Percentiles rank a stretch among this genome's conserved stretches.
Conservation (phyloP, 2,329 filamentous ascomycete genomes). For the Microdochium paspali region DNA sequence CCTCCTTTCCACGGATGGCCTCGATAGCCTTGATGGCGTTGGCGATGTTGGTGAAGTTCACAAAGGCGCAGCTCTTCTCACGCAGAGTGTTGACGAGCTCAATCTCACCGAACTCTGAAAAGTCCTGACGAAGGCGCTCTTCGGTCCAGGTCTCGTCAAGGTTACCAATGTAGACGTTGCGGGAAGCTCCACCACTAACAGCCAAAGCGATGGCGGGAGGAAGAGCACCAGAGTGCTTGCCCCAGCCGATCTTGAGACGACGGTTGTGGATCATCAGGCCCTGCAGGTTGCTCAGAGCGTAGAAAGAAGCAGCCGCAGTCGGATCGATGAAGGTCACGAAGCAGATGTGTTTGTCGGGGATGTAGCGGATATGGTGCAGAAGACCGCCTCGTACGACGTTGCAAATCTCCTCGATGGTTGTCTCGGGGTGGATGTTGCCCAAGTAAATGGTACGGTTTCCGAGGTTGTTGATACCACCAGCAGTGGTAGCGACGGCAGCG, state of each 20-base stretch:
- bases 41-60: conserved; percentile 99
- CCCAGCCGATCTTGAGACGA: conserved; percentile 96
- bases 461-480: conserved; percentile 93
- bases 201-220: conserved; percentile 93
- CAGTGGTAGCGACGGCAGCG: conserved; percentile 90
- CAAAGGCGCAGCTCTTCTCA: conserved; percentile 98
- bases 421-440: conserved; percentile 97
- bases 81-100: conserved; percentile 93
- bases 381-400: conserved; percentile 95
- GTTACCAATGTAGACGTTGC: conserved; percentile 97
- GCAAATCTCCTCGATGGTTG: conserved; percentile 98
- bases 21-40: conserved; percentile 99
- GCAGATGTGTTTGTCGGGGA: conserved; percentile 99
- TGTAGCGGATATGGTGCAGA: conserved; percentile 96
- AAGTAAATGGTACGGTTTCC: conserved; percentile 97
- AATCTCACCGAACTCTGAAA: conserved; percentile 95
- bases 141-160: conserved; percentile 96
- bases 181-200: conserved; percentile 92
- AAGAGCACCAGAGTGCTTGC: conserved; percentile 94
- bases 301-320: conserved; percentile 94
- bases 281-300: conserved; percentile 92
- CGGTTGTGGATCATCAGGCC: conserved; percentile 99
- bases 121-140: conserved; percentile 90
- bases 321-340: conserved; percentile 99
- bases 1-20: conserved; percentile 85